Conservation (phyloP, 2,329 filamentous ascomycete species). For the Cladosporium oxysporum region DNA sequence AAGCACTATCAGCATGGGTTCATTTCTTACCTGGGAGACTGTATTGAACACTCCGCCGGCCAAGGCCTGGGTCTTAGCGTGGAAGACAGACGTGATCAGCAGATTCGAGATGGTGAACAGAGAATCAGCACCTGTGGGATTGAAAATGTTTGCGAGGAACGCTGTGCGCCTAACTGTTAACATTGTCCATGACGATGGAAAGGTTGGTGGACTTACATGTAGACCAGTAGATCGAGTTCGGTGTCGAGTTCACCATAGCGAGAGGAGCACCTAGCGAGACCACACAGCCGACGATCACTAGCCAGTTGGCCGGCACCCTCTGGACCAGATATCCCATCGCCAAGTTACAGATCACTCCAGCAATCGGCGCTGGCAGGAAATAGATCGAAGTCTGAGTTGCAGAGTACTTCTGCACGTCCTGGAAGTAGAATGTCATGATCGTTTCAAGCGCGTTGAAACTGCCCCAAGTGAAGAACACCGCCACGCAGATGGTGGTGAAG, state of each 20-base stretch:
- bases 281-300: slow-evolving; percentile 42
- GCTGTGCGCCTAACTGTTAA: slow-evolving; percentile 28
- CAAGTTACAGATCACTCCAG: slow-evolving; percentile 46
- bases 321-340: slow-evolving; percentile 51
- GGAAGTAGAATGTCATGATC: slow-evolving; percentile 48
- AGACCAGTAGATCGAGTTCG: slow-evolving; percentile 51
- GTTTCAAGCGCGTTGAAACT: slow-evolving; percentile 42
- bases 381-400: slow-evolving; percentile 37
- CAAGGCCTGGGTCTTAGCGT: slow-evolving; percentile 44
- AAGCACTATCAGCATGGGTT: too few species aligned
- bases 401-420: slow-evolving; percentile 41
- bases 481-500: slow-evolving; percentile 58
- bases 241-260: slow-evolving; percentile 50
- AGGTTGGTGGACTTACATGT: slow-evolving; percentile 7
- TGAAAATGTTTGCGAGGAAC: slow-evolving; percentile 48
- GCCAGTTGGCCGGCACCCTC: slow-evolving; percentile 45
- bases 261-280: slow-evolving; percentile 44
- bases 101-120: slow-evolving; percentile 48
- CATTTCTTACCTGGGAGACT: slow-evolving; percentile 28
- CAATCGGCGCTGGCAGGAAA: slow-evolving; percentile 45
- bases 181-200: neutral
- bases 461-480: slow-evolving; percentile 44
- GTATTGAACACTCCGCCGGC: slow-evolving; percentile 51
- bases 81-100: slow-evolving; percentile 46
- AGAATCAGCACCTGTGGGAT: slow-evolving; percentile 46